Percentiles rank a stretch among this genome's conserved stretches.
Conservation (phyloP, 2,329 filamentous ascomycete species). For the Juglanconis sp. region DNA sequence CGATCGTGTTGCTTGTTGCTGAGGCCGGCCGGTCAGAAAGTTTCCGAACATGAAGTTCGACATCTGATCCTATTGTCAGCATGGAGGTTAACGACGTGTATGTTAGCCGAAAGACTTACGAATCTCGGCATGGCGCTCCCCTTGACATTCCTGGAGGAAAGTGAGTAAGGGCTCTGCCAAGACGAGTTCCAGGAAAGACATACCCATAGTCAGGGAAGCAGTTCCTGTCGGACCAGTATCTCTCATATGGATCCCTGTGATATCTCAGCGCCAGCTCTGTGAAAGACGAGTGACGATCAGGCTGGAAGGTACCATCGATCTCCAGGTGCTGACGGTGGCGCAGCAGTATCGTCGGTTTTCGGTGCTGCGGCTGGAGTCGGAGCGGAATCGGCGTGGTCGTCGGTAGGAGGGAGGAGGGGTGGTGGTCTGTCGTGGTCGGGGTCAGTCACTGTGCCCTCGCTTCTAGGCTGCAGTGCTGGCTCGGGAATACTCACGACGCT, state of each 20-base stretch:
- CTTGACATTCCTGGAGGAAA: conserved; percentile 8
- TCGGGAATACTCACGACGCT: not conserved
- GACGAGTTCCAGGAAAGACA: not conserved
- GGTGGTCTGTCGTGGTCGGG: not conserved
- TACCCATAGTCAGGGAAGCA: conserved; percentile 44
- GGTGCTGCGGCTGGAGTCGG: not conserved
- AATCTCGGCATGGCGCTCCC: not conserved
- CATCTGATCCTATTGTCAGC: not conserved
- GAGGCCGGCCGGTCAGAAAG: not conserved
- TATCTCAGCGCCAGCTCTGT: not conserved
- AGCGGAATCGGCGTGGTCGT: not conserved
- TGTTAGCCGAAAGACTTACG: not conserved
- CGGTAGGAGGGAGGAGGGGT: not conserved
- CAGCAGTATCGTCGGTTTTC: not conserved
- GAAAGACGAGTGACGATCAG: not conserved
- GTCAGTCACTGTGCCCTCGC: not conserved
- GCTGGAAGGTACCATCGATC: not conserved
- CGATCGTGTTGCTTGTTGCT: not conserved
- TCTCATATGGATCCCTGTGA: conserved; percentile 14
- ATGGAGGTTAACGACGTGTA: not conserved
- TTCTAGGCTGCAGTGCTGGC: not conserved
- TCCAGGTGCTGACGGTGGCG: not conserved
- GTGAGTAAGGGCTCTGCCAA: conserved; percentile 6
- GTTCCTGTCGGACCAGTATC: conserved; percentile 34
- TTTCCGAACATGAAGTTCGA: not conserved